Conservation (phyloP, 257 asterid species). For the Solanum appendiculatum region DNA sequence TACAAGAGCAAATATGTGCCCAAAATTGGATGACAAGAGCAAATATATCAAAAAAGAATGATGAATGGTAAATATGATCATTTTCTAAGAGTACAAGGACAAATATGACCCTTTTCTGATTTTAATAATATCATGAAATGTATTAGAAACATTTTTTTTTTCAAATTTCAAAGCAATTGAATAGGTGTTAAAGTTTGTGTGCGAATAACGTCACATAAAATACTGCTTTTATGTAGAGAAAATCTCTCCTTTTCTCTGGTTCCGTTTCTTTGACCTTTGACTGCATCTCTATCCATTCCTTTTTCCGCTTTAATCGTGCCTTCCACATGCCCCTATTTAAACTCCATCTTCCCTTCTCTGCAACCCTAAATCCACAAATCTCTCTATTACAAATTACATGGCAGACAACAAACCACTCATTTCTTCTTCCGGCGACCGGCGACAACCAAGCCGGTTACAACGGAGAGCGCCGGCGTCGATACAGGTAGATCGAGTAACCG, state of each 20-base stretch:
- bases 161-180: no score
- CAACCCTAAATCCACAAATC: background rate
- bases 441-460: conserved; percentile 44
- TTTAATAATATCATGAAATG: no score
- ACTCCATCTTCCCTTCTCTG: background rate
- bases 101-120: no score
- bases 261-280: conserved; percentile 24
- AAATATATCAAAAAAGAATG: no score
- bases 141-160: no score
- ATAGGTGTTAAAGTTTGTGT: background rate
- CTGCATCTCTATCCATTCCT: conserved; percentile 13
- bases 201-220: background rate
- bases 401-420: background rate
- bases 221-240: background rate
- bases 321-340: conserved; percentile 11
- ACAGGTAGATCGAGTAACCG: conserved; percentile 36
- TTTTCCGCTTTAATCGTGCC: background rate
- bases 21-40: no score
- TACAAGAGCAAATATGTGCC: no score
- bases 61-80: no score
- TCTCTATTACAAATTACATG: background rate
- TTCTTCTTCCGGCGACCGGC: conserved; percentile 13
- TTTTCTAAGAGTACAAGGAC: no score
- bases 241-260: background rate
- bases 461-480: conserved; percentile 62